Evolutionary conservation across 495 filamentous ascomycete genomes (phyloP).

Genomic region (Choiromyces venosus): DNA sequence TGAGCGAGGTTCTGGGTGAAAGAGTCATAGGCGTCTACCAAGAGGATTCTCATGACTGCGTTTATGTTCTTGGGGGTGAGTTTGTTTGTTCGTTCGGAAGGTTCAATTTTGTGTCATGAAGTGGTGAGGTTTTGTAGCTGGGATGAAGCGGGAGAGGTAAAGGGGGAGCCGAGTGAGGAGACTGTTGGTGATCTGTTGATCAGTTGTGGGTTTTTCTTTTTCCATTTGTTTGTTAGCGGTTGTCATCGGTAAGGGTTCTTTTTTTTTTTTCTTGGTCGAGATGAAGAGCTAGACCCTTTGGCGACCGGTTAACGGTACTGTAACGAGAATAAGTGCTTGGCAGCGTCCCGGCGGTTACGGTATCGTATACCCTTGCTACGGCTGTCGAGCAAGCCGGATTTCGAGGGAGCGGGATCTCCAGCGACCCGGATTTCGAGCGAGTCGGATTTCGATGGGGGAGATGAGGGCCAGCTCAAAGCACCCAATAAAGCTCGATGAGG

Average conservation of each 20-base stretch:
- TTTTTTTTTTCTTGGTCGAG: neutral
- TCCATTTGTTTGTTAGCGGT: too few relatives aligned
- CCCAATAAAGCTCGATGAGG: neutral
- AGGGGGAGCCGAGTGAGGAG: neutral
- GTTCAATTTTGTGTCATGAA: neutral
- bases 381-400: too few relatives aligned
- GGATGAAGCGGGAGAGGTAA: neutral
- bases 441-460: too few relatives aligned
- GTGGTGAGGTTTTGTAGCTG: neutral
- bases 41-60: slow-evolving; percentile 53
- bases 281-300: too few relatives aligned
- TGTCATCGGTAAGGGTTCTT: neutral
- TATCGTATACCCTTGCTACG: too few relatives aligned
- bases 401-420: too few relatives aligned
- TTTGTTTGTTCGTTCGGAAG: neutral
- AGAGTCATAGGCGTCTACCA: slow-evolving; percentile 91
- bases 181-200: neutral
- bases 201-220: neutral
- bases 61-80: neutral
- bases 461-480: neutral
- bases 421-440: too few relatives aligned
- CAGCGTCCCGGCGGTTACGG: too few relatives aligned
- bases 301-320: too few relatives aligned
- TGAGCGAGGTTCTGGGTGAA: slow-evolving; percentile 90
- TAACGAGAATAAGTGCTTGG: too few relatives aligned